A percentile compares a stretch with the other conserved stretches of the same genome.
Evolutionary conservation across 1,284 basidiomycete genomes (phyloP).

Genomic region (Apiotrichum veenhuisii): DNA sequence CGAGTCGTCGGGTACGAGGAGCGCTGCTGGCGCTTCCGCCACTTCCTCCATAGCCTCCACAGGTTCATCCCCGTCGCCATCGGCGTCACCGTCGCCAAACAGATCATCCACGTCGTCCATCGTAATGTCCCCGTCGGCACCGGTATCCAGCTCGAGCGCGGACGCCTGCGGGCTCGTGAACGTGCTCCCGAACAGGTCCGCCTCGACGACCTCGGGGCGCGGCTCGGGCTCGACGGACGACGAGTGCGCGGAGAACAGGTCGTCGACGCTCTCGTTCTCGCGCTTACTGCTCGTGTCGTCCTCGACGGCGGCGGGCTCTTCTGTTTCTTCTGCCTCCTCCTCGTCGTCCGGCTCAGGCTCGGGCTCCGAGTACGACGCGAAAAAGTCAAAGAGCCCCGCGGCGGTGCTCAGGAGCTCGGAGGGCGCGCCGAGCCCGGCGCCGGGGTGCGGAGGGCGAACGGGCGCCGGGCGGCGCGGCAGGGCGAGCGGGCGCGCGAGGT

Average conservation of each 20-base stretch:
- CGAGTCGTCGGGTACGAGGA: background rate
- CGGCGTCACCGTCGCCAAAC: constrained; percentile 16
- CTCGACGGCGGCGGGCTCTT: constrained; percentile 10
- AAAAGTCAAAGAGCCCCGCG: constrained; percentile 31
- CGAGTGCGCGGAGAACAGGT: constrained; percentile 38
- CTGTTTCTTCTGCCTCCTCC: constrained; percentile 12
- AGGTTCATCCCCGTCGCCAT: constrained; percentile 1
- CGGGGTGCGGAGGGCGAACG: background rate
- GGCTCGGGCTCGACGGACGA: constrained; percentile 4
- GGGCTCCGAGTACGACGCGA: constrained; percentile 30
- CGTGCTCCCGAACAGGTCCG: constrained; percentile 7
- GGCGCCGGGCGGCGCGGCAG: background rate
- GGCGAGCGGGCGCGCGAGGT: constrained; percentile 21
- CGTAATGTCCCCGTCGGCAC: background rate
- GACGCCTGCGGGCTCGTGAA: constrained; percentile 8
- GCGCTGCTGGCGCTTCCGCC: background rate
- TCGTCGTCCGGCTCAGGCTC: constrained; percentile 9
- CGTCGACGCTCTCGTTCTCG: constrained; percentile 24
- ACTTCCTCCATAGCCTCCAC: background rate
- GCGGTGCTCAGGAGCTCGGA: constrained; percentile 31
- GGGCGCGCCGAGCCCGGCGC: constrained; percentile 11
- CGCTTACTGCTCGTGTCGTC: constrained; percentile 21
- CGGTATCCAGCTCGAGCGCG: constrained; percentile 6
- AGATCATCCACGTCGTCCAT: constrained; percentile 21
- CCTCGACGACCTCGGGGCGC: background rate